Base-by-base conservation (phyloP, 2,329 filamentous ascomycete genomes). In the Fusarium torreyae region DNA sequence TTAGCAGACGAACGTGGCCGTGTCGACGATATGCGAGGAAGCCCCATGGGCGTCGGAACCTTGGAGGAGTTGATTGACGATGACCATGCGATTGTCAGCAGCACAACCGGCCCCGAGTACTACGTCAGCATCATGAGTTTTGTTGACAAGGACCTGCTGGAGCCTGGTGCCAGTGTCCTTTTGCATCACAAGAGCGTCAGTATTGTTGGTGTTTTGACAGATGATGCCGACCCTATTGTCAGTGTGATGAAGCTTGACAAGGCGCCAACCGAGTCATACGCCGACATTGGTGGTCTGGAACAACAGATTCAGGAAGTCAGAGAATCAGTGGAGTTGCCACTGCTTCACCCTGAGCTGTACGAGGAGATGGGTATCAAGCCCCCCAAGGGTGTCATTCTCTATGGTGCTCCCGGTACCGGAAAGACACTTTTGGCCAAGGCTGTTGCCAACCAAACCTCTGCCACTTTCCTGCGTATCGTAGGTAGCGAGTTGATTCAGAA, bases 291-390 rank as follows among this genome's bases (percentile, higher is more conserved):
- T 85, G 96, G 96, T 79, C 81, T 99, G 73, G 96, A 99, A 81
- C 83, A 88, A 61, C 96, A 99, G 81, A 99, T 99, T 64, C 96
- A 99, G 79, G 96, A 99, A 83, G 96, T 99, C 45, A 88, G 96
- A 73, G 96, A 99, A 84, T 97, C 96, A 2, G 96, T 99, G 60
- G 96, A 99, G 83, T 82, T 99, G 75, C 96, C 96, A 7, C 86
- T 99, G 68, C 86, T 99, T 63, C 96, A 99, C 79, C 96, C 96
- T 1, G 96, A 99, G 82, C 85, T 99, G 53, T 99, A 99, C 82
- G 96, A 99, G 81, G 96, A 99, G 85, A 99, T 99, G 96, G 96
- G 96, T 77, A 98, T 99, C 87, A 99, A 99, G 83, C 96, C 96
- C 6, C 96, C 96, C 65, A 99, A 99, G 88, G 96, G 96, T 87